Evolutionary conservation across 495 filamentous ascomycete genomes (phyloP), one percentile per base, ranked within the genome.

Genomic region (Chlorociboria aeruginascens): DNA sequence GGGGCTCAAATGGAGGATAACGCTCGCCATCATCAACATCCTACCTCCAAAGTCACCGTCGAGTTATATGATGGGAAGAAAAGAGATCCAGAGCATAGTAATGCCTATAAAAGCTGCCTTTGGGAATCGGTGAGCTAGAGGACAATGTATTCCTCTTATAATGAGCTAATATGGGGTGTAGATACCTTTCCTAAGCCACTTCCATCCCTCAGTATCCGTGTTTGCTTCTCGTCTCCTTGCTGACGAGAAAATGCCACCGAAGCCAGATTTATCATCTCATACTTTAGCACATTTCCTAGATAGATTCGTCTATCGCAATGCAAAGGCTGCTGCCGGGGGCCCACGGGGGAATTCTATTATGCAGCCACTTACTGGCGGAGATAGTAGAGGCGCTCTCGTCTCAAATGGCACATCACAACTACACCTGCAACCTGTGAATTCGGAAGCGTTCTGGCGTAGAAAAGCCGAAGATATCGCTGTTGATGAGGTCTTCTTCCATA

Each of bases 401-500:
- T 55, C 49, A 12, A 48, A 25, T 11, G 59, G 69, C 8, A 63
- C 63, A 0, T 58, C 62, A n/a, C 75, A 67, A 45, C 71, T 72
- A 48, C 57, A 61, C 2, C 62, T 64, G 25, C 66, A 62, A 47
- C 77, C 73, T 1, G 72, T 96, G 62, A 98, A 97, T 66, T 81
- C 82, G 2, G 85, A 93, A 48, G 72, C 77, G 12, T 98, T 98
- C 74, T 95, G 89, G 89, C 82, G 81, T 56, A 83, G 85, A 74
- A 86, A 83, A 62, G 70, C 77, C n/a, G 81, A 84, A 41, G 82
- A 97, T 36, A 81, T 98, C 8, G 77, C 81, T 0, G 85, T 81
- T 0, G 89, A 98, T 57, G 93, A 98, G 56, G 87, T 85, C 37
- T 98, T 98, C 77, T 98, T 98, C 76, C 92, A 98, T 65, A 79